These are phyloP conservation scores for Ceriops zippeliana DNA, from an alignment of 345 rosid species.

Conservation along the genomic window DNA sequence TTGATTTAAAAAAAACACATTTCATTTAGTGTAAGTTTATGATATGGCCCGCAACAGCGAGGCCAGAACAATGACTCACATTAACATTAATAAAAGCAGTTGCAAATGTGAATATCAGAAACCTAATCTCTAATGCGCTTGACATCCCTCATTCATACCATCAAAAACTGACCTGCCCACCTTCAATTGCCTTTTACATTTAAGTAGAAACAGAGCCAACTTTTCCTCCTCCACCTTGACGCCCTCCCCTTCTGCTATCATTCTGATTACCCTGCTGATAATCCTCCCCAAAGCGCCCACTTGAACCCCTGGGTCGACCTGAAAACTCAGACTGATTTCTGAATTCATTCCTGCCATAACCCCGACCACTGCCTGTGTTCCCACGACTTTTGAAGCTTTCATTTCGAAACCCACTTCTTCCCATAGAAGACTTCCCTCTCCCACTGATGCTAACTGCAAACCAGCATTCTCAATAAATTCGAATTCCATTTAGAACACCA, in stretches of 20 bases:
- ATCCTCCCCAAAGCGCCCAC: conserved; percentile 40
- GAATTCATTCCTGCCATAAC: conserved; percentile 45
- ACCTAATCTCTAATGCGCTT: conserved; percentile 16
- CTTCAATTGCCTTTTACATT: conserved; percentile 4
- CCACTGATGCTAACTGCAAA: conserved; percentile 32
- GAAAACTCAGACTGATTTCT: conserved; percentile 51
- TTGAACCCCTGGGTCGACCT: conserved; percentile 48
- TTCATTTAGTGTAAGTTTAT: conserved; percentile 28
- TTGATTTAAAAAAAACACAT: conserved; percentile 14
- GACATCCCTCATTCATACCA: conserved; percentile 25
- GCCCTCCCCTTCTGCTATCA: conserved; percentile 21
- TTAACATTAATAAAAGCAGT: conserved; percentile 13
- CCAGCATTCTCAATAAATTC: not conserved
- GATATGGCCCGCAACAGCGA: conserved; percentile 17
- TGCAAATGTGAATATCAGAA: conserved; percentile 20
- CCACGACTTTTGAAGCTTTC: conserved; percentile 56
- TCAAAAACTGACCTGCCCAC: conserved; percentile 30
- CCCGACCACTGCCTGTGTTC: conserved; percentile 38
- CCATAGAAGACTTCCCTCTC: conserved; percentile 43
- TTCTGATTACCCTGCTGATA: conserved; percentile 43
- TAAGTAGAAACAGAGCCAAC: conserved; percentile 13
- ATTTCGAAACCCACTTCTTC: conserved; percentile 52
- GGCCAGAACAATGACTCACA: not conserved
- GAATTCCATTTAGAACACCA: too few species aligned
- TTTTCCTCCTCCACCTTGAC: conserved; percentile 17